phyloP scores from a whole-genome alignment of 2,329 filamentous ascomycete species.

The Zasmidium citrigriseum region DNA sequence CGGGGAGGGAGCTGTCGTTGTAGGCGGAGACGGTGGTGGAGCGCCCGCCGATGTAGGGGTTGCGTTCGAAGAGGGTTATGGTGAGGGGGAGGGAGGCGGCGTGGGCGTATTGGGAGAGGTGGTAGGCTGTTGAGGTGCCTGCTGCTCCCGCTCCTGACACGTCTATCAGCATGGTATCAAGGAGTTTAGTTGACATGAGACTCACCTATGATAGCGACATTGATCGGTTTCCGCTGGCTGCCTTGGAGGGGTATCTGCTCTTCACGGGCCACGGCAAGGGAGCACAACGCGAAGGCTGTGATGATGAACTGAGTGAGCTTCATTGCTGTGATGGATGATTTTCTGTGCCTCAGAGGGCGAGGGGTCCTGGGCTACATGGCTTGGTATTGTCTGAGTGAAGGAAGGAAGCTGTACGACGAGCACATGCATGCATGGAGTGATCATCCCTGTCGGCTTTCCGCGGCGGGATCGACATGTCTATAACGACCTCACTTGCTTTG shows the following conservation, averaged over 20 bases:
- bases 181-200: not conserved
- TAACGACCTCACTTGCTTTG: constrained; percentile 4
- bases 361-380: constrained; percentile 3
- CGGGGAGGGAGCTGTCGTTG: constrained; percentile 63
- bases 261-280: constrained; percentile 1
- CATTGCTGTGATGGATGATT: constrained; percentile 3
- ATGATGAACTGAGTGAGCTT: not conserved
- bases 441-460: not conserved
- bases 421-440: constrained; percentile 1
- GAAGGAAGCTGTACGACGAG: not conserved
- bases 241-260: constrained; percentile 17
- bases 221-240: constrained; percentile 12
- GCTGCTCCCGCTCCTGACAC: constrained; percentile 81
- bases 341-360: constrained; percentile 7
- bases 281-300: not conserved
- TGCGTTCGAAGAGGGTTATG: constrained; percentile 86
- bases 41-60: constrained; percentile 76
- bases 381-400: constrained; percentile 5
- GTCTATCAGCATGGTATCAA: constrained; percentile 1
- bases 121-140: constrained; percentile 83
- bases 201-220: constrained; percentile 25
- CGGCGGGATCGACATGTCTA: not conserved
- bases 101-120: constrained; percentile 71
- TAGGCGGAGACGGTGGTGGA: constrained; percentile 82
- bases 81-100: constrained; percentile 64